Evolutionary conservation across 441 rosid genomes (phyloP).

Genomic region (Erysimum pusillum): DNA sequence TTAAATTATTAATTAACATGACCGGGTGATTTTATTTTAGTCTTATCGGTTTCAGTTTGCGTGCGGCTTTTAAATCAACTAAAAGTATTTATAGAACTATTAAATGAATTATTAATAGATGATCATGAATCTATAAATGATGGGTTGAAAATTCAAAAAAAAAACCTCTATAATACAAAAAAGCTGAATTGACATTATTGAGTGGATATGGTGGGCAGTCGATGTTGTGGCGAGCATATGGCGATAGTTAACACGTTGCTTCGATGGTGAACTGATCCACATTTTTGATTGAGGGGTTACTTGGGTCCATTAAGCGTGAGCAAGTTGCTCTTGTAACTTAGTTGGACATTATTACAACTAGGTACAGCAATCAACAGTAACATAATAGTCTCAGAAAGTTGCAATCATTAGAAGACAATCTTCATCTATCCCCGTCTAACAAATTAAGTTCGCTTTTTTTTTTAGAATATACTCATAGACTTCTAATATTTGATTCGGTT

Average conservation of each 20-base stretch:
- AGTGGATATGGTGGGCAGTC: conserved; percentile 45
- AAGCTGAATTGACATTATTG: conserved; percentile 30
- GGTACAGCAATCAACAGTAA: conserved; percentile 14
- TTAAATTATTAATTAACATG: not conserved
- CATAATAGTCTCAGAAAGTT: not conserved
- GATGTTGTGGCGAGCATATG: conserved; percentile 24
- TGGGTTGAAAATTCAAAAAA: conserved; percentile 37
- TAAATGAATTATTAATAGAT: not conserved
- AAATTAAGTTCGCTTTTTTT: not conserved
- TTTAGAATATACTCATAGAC: not conserved
- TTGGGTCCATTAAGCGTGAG: conserved; percentile 34
- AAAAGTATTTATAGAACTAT: not conserved
- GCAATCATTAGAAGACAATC: conserved; percentile 35
- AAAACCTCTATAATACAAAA: not conserved
- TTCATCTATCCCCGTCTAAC: not conserved
- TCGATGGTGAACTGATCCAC: conserved; percentile 20
- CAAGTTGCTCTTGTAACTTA: conserved; percentile 39
- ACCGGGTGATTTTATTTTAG: not conserved
- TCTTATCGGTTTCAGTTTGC: conserved; percentile 14
- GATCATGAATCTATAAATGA: not conserved
- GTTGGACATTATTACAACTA: conserved; percentile 24
- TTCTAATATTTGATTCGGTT: not conserved
- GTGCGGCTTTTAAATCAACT: not conserved
- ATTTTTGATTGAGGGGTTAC: conserved; percentile 21
- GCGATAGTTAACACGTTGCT: conserved; percentile 33